These are phyloP conservation scores for Sporothrix luriei DNA, from an alignment of 2,329 filamentous ascomycete species.

Conservation along the genomic window DNA sequence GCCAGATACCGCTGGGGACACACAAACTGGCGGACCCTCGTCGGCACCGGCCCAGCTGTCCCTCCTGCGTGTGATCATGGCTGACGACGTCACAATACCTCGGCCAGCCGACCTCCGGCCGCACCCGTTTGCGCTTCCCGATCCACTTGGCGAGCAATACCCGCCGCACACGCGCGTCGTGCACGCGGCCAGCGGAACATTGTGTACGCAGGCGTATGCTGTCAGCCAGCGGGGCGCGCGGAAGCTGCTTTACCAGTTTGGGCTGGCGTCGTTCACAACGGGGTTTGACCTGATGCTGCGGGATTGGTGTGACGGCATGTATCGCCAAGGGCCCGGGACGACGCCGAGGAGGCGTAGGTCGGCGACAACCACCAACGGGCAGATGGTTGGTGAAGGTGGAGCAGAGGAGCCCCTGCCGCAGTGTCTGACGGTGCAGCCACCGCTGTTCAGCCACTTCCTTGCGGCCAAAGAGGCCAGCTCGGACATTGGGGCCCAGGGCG, in stretches of 20 bases:
- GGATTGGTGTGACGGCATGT: conserved; percentile 50
- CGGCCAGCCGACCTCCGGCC: conserved; percentile 43
- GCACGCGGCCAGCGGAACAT: conserved; percentile 48
- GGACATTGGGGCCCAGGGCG: conserved; percentile 40
- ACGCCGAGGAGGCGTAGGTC: background rate
- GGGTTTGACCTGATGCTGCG: conserved; percentile 51
- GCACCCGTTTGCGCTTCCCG: conserved; percentile 43
- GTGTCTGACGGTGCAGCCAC: conserved; percentile 42
- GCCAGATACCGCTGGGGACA: background rate
- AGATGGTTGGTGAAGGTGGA: background rate
- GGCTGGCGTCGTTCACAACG: conserved; percentile 46
- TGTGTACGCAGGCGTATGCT: conserved; percentile 48
- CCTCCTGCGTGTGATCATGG: conserved; percentile 34
- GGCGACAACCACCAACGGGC: background rate
- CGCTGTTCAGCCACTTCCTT: conserved; percentile 40
- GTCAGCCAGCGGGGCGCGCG: conserved; percentile 51
- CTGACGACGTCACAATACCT: conserved; percentile 46
- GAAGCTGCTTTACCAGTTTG: conserved; percentile 49
- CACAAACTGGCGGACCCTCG: background rate
- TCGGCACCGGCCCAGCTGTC: conserved; percentile 23
- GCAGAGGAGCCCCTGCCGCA: conserved; percentile 28
- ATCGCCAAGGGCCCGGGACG: conserved; percentile 18
- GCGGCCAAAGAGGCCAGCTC: conserved; percentile 38
- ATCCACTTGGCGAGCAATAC: conserved; percentile 40
- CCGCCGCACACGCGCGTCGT: conserved; percentile 50